A percentile compares a stretch with the other conserved stretches of the same genome.
Conservation (phyloP, 805 yeast genomes). For the Sugiyamaella boreocaroliniensis region DNA sequence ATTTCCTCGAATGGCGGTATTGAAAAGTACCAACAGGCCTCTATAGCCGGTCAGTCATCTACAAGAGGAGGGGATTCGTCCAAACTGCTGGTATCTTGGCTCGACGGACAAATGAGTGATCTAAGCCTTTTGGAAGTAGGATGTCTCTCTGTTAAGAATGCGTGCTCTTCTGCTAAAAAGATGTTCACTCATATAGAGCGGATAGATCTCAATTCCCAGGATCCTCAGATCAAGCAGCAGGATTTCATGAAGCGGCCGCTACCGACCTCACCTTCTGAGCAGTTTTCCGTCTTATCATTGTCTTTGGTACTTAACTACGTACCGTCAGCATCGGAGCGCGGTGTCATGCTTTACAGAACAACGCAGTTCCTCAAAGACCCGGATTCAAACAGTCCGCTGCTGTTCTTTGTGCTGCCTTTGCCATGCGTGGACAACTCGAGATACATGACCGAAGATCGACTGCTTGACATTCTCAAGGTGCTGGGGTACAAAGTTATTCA, state of each 20-base stretch:
- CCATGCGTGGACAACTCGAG: constrained; percentile 84
- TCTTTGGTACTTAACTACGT: constrained; percentile 87
- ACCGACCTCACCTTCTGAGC: constrained; percentile 37
- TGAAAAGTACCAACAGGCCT: constrained; percentile 74
- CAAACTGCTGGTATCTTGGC: constrained; percentile 68
- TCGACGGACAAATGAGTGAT: constrained; percentile 23
- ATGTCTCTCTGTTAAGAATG: constrained; percentile 60
- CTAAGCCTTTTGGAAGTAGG: constrained; percentile 72
- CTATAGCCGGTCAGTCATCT: constrained; percentile 71
- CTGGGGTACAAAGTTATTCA: constrained; percentile 52
- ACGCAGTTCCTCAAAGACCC: constrained; percentile 42
- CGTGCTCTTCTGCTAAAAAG: constrained; percentile 49
- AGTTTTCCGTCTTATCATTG: constrained; percentile 66
- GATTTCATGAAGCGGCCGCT: constrained; percentile 76
- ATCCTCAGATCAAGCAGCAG: constrained; percentile 62
- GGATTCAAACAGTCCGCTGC: constrained; percentile 28
- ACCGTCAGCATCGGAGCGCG: constrained; percentile 61
- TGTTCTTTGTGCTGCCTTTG: constrained; percentile 79
- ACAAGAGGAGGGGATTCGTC: constrained; percentile 91
- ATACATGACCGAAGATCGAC: constrained; percentile 48
- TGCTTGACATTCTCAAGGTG: constrained; percentile 41
- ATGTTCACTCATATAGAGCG: constrained; percentile 48
- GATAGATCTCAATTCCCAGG: constrained; percentile 78
- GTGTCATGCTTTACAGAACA: constrained; percentile 66
- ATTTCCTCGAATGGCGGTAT: constrained; percentile 67